Base-by-base conservation (phyloP, 2,329 filamentous ascomycete genomes). In the Coniochaeta hoffmannii region DNA sequence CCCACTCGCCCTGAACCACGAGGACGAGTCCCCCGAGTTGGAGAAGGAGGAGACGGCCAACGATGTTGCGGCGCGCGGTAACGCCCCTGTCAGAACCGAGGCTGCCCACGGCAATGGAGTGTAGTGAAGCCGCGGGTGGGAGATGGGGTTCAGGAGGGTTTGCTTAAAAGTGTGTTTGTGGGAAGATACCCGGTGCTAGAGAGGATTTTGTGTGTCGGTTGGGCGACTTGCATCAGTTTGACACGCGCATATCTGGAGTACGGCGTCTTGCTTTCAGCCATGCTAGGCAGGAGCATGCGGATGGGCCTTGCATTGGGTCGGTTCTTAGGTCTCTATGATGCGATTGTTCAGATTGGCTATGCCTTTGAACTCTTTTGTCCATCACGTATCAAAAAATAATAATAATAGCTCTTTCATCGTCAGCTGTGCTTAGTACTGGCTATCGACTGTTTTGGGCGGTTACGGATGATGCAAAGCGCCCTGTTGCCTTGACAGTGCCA, bases 31-130 rank as follows among this genome's bases (percentile, higher is more conserved):
- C 28, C 28, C 28, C 24, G 49, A 31, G 26, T 7, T 31, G 24
- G 49, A 50, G n/a, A 34, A 50, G 49, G 28, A 50, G 49, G 28
- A 50, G 49, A 34, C 49, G 1, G n/a, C 22, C 28, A 17, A 15
- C 15, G 49, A 50, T 3, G 6, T 31, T 7, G 49, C 28, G 14
- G 31, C 28, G 7, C 3, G 28, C 9, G 49, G 31, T 12, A 50
- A 15, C 22, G 24, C 6, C 28, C 49, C 28, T 26, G n/a, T 19
- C 28, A 50, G 89, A 71, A 24, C 64, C 56, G 56, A 58, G 41
- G 34, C 53, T 12, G 46, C 28, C 17, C 17, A 26, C 8, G 59
- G 53, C 19, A 53, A 56, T 31, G 55, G 56, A 4, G 56, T 53
- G 22, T 50, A 32, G 12, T 24, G 41, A 28, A 26, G n/a, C n/a